Percentiles rank a stretch among this genome's conserved stretches.
Evolutionary conservation across 2,329 filamentous ascomycete genomes (phyloP).

Genomic region (Penicillium decumbens): DNA sequence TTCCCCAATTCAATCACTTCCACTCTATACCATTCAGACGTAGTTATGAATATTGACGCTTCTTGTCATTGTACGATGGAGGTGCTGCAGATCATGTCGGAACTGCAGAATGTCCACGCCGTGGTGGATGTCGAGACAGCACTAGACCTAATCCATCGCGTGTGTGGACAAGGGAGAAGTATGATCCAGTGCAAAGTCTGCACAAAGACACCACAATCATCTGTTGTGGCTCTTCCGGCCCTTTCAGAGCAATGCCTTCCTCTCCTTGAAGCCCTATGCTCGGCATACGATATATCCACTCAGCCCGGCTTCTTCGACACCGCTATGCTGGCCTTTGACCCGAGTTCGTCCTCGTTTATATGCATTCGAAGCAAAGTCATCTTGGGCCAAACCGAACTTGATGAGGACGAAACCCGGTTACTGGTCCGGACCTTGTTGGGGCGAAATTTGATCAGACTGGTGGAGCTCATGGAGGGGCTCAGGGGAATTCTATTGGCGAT

Average conservation of each 20-base stretch:
- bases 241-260: slow-evolving; percentile 34
- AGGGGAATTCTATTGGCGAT: slow-evolving; percentile 12
- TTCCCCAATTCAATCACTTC: not conserved
- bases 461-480: slow-evolving; percentile 22
- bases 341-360: slow-evolving; percentile 20
- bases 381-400: slow-evolving; percentile 26
- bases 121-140: slow-evolving; percentile 27
- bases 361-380: slow-evolving; percentile 26
- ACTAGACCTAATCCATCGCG: slow-evolving; percentile 21
- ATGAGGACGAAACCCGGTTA: slow-evolving; percentile 22
- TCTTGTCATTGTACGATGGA: slow-evolving; percentile 25
- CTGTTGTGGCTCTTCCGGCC: slow-evolving; percentile 38
- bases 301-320: slow-evolving; percentile 24
- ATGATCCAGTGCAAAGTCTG: slow-evolving; percentile 25
- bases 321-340: slow-evolving; percentile 20
- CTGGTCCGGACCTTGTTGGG: slow-evolving; percentile 24
- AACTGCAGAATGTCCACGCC: slow-evolving; percentile 23
- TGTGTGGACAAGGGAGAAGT: slow-evolving; percentile 19
- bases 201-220: slow-evolving; percentile 15
- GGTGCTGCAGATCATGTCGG: slow-evolving; percentile 20
- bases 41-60: slow-evolving; percentile 13
- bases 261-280: slow-evolving; percentile 26
- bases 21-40: not conserved
- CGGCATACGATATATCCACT: slow-evolving; percentile 23
- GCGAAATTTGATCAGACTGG: slow-evolving; percentile 19